Evolutionary conservation across 257 asterid species (phyloP).

Genomic region (Knoxia roxburghii): DNA sequence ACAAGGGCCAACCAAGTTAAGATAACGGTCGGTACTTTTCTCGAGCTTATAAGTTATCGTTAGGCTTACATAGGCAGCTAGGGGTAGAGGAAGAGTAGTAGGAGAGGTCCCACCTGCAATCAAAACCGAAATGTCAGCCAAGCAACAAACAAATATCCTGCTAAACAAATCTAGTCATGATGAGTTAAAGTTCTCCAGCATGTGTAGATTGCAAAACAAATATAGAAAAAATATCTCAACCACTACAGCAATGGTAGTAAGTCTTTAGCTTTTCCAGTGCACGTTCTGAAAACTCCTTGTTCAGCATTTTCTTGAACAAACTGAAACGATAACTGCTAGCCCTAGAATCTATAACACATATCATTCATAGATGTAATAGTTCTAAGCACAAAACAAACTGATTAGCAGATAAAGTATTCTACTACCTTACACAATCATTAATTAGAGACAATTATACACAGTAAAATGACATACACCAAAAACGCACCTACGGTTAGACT

Average conservation of each 20-base stretch:
- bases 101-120: conserved; percentile 65
- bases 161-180: not conserved
- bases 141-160: conserved; percentile 2
- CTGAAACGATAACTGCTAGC: not conserved
- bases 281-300: conserved; percentile 4
- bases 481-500: conserved; percentile 57
- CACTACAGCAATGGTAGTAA: not conserved
- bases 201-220: not conserved
- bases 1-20: conserved; percentile 67
- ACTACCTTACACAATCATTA: not conserved
- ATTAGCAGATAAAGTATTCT: not conserved
- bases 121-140: conserved; percentile 9
- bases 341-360: not conserved
- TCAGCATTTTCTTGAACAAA: not conserved
- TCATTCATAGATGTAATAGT: not conserved
- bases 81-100: conserved; percentile 77
- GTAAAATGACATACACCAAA: conserved; percentile 1
- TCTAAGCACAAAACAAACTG: not conserved
- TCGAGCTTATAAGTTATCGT: conserved; percentile 89
- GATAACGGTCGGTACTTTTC: conserved; percentile 49
- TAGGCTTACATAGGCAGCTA: conserved; percentile 92
- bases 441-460: not conserved
- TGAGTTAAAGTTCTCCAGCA: not conserved
- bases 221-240: not conserved
- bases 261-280: not conserved